A percentile compares a stretch with the other conserved stretches of the same genome.
Evolutionary conservation across 208 protist species (phyloP).

Genomic region (Trichomonas tenax): DNA sequence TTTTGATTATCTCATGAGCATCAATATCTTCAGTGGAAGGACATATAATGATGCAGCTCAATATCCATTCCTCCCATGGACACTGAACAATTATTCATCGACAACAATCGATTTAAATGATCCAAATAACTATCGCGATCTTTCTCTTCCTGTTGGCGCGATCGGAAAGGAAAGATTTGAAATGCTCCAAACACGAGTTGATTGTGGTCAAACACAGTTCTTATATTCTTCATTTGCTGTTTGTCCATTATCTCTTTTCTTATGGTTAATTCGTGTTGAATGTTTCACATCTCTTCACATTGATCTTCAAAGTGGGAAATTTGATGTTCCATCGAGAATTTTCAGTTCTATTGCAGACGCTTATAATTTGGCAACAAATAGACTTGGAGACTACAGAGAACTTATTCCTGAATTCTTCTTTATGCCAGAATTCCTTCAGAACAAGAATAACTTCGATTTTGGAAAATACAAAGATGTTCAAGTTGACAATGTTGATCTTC

Average conservation of each 20-base stretch:
- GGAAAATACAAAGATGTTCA: slow-evolving; percentile 26
- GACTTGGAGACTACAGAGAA: slow-evolving; percentile 15
- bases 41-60: neutral
- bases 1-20: neutral
- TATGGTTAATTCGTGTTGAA: slow-evolving; percentile 72
- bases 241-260: slow-evolving; percentile 56
- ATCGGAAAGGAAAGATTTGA: neutral
- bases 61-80: neutral
- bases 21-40: neutral
- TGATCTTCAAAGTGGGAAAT: slow-evolving; percentile 60
- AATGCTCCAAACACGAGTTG: slow-evolving; percentile 19
- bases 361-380: neutral
- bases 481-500: slow-evolving; percentile 32
- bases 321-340: slow-evolving; percentile 35
- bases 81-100: neutral
- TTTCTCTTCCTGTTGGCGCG: neutral
- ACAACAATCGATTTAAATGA: neutral
- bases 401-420: slow-evolving; percentile 54
- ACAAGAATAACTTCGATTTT: slow-evolving; percentile 40
- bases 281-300: slow-evolving; percentile 77
- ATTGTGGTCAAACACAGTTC: slow-evolving; percentile 57
- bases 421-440: slow-evolving; percentile 43
- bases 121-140: neutral
- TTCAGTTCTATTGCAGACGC: neutral
- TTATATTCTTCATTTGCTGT: slow-evolving; percentile 95